phyloP scores from a whole-genome alignment of 1,284 basidiomycete genomes.

The Butyriboletus appendiculatus region DNA sequence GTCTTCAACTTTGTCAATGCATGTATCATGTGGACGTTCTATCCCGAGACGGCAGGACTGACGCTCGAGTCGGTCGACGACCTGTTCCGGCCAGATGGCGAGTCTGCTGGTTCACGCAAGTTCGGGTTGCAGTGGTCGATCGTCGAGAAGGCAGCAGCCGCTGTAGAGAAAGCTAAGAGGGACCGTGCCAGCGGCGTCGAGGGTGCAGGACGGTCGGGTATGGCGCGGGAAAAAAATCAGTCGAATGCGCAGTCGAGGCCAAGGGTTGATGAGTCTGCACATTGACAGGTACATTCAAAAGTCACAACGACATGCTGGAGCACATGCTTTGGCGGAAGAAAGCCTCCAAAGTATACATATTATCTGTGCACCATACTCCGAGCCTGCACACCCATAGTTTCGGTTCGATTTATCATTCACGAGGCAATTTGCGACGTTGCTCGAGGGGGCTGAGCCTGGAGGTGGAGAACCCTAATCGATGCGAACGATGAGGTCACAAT shows the following conservation, averaged over 20 bases:
- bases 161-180: background rate
- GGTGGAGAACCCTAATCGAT: background rate
- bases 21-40: slow-evolving; percentile 15
- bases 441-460: background rate
- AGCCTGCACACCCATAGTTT: too few relatives aligned
- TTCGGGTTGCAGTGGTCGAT: background rate
- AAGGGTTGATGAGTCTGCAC: background rate
- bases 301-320: too few relatives aligned
- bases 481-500: background rate
- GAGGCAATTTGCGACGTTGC: too few relatives aligned
- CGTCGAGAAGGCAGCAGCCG: background rate
- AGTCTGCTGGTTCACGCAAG: background rate
- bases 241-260: background rate
- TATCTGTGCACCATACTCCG: too few relatives aligned
- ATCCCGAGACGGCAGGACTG: slow-evolving; percentile 14
- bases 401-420: too few relatives aligned
- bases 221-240: background rate
- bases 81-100: background rate
- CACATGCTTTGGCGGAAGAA: too few relatives aligned
- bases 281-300: background rate
- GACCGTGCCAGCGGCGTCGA: background rate
- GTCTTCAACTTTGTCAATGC: slow-evolving; percentile 18
- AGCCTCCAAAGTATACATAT: too few relatives aligned
- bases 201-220: background rate
- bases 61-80: slow-evolving; percentile 10